These are phyloP conservation scores for Cornus kousa DNA, from an alignment of 148 eudicot species.

Conservation along the genomic window DNA sequence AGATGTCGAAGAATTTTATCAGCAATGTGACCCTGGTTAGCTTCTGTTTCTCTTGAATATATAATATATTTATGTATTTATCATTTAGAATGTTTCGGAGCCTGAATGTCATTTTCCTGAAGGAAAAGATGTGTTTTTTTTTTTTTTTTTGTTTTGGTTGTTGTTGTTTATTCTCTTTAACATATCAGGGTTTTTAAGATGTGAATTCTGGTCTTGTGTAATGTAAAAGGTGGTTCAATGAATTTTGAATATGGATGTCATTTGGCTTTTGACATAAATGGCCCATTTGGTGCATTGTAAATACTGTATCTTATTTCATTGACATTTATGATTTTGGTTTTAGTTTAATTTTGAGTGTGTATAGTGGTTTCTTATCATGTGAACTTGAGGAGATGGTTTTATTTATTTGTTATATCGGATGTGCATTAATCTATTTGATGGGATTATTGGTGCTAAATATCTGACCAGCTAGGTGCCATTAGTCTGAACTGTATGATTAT, in stretches of 20 bases:
- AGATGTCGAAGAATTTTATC: conserved; percentile 36
- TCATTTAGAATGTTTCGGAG: background rate
- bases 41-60: background rate
- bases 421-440: background rate
- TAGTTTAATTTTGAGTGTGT: background rate
- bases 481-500: background rate
- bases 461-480: background rate
- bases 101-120: background rate
- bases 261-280: background rate
- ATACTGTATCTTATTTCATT: background rate
- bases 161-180: background rate
- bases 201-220: no score
- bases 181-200: background rate
- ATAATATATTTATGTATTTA: background rate
- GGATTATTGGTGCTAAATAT: background rate
- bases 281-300: background rate
- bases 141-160: background rate
- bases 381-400: no score
- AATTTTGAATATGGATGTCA: background rate
- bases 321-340: background rate
- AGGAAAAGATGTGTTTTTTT: background rate
- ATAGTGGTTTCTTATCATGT: no score
- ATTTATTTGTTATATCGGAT: background rate
- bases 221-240: background rate
- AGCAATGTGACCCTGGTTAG: conserved; percentile 44